Percentiles rank a stretch among this genome's conserved stretches.
These are phyloP conservation scores for Raffaelea deltoideospora DNA, from an alignment of 2,329 filamentous ascomycete species.

Conservation along the genomic window DNA sequence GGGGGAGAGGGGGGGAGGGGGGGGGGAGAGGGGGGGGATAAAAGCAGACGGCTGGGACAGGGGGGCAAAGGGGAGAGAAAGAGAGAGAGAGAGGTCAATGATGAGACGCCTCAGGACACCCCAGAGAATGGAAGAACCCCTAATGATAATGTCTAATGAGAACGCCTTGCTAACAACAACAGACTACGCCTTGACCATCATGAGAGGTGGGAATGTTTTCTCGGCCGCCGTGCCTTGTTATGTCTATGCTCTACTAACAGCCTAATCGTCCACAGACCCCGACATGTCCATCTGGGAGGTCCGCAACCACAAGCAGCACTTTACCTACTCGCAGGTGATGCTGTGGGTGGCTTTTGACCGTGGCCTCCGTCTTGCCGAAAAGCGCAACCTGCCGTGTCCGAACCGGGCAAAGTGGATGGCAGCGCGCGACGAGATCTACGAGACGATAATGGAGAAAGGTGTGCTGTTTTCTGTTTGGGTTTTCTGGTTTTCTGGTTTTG, in stretches of 20 bases:
- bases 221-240: too few relatives aligned
- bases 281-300: slow-evolving; percentile 83
- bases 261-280: slow-evolving; percentile 28
- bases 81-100: too few relatives aligned
- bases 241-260: slow-evolving; percentile 4
- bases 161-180: neutral
- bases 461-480: neutral
- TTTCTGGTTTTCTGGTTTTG: neutral
- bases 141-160: too few relatives aligned
- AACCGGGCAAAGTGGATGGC: slow-evolving; percentile 51
- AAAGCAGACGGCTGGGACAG: too few relatives aligned
- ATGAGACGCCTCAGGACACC: too few relatives aligned
- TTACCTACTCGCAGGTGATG: slow-evolving; percentile 72
- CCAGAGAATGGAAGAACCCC: too few relatives aligned
- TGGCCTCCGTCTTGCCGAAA: slow-evolving; percentile 57
- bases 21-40: too few relatives aligned
- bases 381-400: slow-evolving; percentile 60
- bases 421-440: slow-evolving; percentile 53
- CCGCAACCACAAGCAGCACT: slow-evolving; percentile 59
- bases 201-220: slow-evolving; percentile 32
- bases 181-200: slow-evolving; percentile 57
- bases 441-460: slow-evolving; percentile 63
- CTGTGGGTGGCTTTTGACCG: slow-evolving; percentile 71
- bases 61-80: too few relatives aligned
- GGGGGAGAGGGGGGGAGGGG: too few relatives aligned